Evolutionary conservation across 148 eudicot species (phyloP).

Genomic region (Simmondsia chinensis): DNA sequence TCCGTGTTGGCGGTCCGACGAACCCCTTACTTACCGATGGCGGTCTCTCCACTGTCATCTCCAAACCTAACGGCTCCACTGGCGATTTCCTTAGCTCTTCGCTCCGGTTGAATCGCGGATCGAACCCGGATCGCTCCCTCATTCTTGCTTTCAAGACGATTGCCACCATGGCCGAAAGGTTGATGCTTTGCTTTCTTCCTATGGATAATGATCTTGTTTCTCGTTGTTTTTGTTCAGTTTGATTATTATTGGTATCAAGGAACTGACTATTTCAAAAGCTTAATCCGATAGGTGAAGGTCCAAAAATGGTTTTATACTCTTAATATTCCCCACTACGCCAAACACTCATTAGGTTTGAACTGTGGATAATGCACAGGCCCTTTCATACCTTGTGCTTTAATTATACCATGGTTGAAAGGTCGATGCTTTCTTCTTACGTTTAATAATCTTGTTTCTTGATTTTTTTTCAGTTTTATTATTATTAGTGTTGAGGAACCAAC

Average conservation of each 20-base stretch:
- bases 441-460: too few species aligned
- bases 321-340: too few species aligned
- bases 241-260: background rate
- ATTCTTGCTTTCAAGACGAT: conserved; percentile 41
- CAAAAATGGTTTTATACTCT: background rate
- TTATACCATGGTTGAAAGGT: background rate
- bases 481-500: too few species aligned
- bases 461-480: too few species aligned
- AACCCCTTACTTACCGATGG: conserved; percentile 39
- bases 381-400: background rate
- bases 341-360: too few species aligned
- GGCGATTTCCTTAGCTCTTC: conserved; percentile 29
- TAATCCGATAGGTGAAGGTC: too few species aligned
- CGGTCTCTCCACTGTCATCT: conserved; percentile 37
- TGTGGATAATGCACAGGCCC: too few species aligned
- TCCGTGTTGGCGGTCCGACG: conserved; percentile 47
- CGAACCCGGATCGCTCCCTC: conserved; percentile 41
- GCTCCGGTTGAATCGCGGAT: conserved; percentile 44
- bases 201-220: background rate
- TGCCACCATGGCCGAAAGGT: conserved; percentile 48
- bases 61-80: conserved; percentile 30
- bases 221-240: background rate
- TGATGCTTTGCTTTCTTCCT: background rate
- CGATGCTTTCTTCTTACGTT: background rate
- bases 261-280: too few species aligned